A percentile compares a stretch with the other conserved stretches of the same genome.
Conservation (phyloP, 768 basidiomycete species). For the Termitomyces eurrhizus region DNA sequence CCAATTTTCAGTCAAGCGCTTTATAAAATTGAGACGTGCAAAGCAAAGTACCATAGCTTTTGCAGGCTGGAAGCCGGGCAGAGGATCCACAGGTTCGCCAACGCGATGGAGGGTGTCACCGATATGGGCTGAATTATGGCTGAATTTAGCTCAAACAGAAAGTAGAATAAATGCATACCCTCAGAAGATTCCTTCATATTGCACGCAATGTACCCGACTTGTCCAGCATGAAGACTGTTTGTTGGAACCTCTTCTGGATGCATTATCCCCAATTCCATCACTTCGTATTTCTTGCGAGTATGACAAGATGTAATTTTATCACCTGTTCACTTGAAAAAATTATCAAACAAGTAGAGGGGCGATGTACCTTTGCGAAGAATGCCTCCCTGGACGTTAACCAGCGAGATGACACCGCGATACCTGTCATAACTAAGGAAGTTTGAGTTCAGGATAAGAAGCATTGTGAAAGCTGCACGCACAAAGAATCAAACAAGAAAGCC, state of each 20-base stretch:
- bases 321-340: conserved; percentile 39
- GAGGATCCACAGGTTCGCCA: conserved; percentile 70
- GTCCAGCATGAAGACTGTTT: conserved; percentile 62
- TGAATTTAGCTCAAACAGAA: background rate
- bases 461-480: conserved; percentile 43
- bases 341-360: background rate
- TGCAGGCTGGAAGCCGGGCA: conserved; percentile 88
- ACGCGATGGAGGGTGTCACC: conserved; percentile 88
- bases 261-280: conserved; percentile 85
- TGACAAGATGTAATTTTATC: conserved; percentile 87
- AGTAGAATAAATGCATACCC: conserved; percentile 40
- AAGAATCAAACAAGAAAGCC: conserved; percentile 91
- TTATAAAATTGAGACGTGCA: background rate
- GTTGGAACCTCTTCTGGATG: conserved; percentile 86
- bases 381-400: conserved; percentile 81
- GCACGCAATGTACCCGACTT: conserved; percentile 88
- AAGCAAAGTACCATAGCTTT: conserved; percentile 78
- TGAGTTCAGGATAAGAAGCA: conserved; percentile 12
- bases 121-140: conserved; percentile 64
- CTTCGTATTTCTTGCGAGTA: conserved; percentile 85
- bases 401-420: conserved; percentile 92
- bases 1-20: background rate
- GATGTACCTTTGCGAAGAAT: conserved; percentile 71
- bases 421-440: conserved; percentile 71
- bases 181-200: conserved; percentile 98